phyloP scores from a whole-genome alignment of 208 protist species.

The Kentomonas sorsogonicus region DNA sequence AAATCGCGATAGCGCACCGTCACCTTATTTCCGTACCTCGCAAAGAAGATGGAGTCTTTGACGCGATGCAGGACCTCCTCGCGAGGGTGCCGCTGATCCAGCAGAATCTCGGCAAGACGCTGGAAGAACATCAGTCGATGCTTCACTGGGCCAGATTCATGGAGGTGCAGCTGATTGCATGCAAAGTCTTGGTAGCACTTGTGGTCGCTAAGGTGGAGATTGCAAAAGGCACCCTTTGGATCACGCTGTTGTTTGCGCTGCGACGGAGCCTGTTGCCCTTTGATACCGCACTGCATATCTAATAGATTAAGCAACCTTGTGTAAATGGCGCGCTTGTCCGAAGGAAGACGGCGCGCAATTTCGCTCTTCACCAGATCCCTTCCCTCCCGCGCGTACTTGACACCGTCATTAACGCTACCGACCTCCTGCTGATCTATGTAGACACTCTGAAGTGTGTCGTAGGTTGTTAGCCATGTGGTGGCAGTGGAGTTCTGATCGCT shows the following conservation, averaged over 20 bases:
- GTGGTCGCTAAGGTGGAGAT: conserved; percentile 82
- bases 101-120: conserved; percentile 56
- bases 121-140: conserved; percentile 78
- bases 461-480: conserved; percentile 60
- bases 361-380: conserved; percentile 39
- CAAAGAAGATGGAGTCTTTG: conserved; percentile 86
- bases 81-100: conserved; percentile 44
- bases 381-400: conserved; percentile 51
- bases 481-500: conserved; percentile 26
- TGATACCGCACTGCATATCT: conserved; percentile 77
- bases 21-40: conserved; percentile 83
- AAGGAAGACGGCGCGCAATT: conserved; percentile 18
- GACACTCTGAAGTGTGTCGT: conserved; percentile 73
- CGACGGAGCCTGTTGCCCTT: conserved; percentile 65
- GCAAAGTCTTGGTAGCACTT: conserved; percentile 86
- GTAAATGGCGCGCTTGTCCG: conserved; percentile 31
- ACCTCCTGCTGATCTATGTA: conserved; percentile 61
- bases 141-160: conserved; percentile 70
- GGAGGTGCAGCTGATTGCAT: conserved; percentile 83
- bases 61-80: conserved; percentile 57
- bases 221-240: conserved; percentile 85
- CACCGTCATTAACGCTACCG: conserved; percentile 21
- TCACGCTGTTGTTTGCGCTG: conserved; percentile 78
- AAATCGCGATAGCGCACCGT: conserved; percentile 72
- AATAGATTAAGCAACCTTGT: conserved; percentile 58